phyloP scores from a whole-genome alignment of 106 monocot species.

The Allium sativum region DNA sequence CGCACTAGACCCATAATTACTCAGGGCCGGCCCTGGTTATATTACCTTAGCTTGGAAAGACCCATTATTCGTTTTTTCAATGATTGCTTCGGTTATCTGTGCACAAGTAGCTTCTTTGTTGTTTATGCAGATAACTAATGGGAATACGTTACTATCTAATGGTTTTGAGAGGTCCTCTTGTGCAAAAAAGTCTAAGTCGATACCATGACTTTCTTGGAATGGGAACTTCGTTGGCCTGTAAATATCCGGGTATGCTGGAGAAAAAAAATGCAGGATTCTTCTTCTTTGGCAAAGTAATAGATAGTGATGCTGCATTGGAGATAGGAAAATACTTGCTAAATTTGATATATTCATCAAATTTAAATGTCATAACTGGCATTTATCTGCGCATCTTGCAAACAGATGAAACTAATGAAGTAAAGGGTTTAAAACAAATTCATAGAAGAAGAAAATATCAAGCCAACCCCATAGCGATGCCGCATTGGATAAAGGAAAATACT shows the following conservation, averaged over 20 bases:
- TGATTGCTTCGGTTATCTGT: constrained; percentile 75
- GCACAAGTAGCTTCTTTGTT: constrained; percentile 18
- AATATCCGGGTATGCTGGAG: constrained; percentile 29
- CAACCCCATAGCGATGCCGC: constrained; percentile 72
- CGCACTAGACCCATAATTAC: too few species aligned
- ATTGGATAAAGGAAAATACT: constrained; percentile 3
- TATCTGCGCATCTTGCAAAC: too few species aligned
- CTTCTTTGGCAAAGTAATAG: constrained; percentile 93
- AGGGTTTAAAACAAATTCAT: too few species aligned
- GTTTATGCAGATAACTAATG: constrained; percentile 67
- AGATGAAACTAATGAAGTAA: too few species aligned
- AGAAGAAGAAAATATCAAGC: too few species aligned
- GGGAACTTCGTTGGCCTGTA: constrained; percentile 30
- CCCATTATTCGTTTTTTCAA: constrained; percentile 40
- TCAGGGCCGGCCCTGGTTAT: too few species aligned
- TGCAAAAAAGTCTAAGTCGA: constrained; percentile 83
- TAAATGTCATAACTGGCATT: too few species aligned
- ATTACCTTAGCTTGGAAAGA: constrained; percentile 59
- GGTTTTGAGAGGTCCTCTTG: constrained; percentile 71
- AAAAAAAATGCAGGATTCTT: constrained; percentile 27
- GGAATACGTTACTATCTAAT: constrained; percentile 41
- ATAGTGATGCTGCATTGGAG: constrained; percentile 55
- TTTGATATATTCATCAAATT: too few species aligned
- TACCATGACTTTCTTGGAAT: constrained; percentile 62
- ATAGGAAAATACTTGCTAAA: constrained; percentile 1